Conservation (phyloP, 225 moss, liverwort and hornwort genomes). For the Takakia lepidozioides region DNA sequence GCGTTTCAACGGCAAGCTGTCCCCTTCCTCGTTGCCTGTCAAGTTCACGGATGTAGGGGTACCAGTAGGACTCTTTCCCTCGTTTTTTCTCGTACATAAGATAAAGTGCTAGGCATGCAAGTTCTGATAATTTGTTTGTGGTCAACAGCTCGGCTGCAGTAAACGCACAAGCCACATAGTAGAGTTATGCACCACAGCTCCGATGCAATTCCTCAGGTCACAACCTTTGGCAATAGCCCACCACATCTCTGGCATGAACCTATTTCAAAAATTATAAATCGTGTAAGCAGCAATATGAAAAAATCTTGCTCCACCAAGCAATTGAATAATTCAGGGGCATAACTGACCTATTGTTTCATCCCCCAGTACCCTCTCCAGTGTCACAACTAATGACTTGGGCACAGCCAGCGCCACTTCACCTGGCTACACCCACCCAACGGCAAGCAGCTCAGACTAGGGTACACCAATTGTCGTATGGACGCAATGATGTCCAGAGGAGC, state of each 20-base stretch:
- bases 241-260: too few relatives aligned
- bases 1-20: constrained; percentile 89
- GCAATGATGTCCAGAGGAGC: too few relatives aligned
- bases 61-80: constrained; percentile 97
- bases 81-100: constrained; percentile 99
- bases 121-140: constrained; percentile 98
- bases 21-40: constrained; percentile 98
- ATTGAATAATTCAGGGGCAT: too few relatives aligned
- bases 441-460: too few relatives aligned
- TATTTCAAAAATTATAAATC: too few relatives aligned
- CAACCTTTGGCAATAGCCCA: too few relatives aligned
- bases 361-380: constrained; percentile 92
- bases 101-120: constrained; percentile 95
- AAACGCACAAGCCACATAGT: too few relatives aligned
- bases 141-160: constrained; percentile 91
- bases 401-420: constrained; percentile 90
- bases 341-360: constrained; percentile 97
- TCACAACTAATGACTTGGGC: constrained; percentile 85
- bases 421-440: constrained; percentile 37
- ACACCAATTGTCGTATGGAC: too few relatives aligned
- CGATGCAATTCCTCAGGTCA: too few relatives aligned
- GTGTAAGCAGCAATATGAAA: too few relatives aligned
- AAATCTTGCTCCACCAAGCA: too few relatives aligned
- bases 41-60: constrained; percentile 98
- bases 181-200: too few relatives aligned